Evolutionary conservation across 805 yeast species (phyloP), one percentile per base, ranked within the genome.

Genomic region (Pichia insulana): DNA sequence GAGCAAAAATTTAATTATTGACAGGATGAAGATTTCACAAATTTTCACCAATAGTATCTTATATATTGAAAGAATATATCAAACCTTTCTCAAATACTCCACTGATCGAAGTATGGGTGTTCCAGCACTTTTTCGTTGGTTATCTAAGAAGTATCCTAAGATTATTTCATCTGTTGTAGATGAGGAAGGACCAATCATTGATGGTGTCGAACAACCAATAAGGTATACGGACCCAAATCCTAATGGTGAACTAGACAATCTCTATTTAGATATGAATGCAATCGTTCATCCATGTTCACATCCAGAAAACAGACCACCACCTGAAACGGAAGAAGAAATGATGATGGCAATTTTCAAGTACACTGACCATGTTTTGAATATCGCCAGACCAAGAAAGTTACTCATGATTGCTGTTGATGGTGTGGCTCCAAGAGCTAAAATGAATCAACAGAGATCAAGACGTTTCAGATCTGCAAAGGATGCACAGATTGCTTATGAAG

Each of bases 231-330:
- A 77, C 40, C 81, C 92, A 11, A 92, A 92, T 59, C 95, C 95
- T 3, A 92, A 92, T 63, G 98, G 97, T 22, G 99, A 92, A 64
- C 66, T 88, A 37, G 97, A 92, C 59, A 92, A 92, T 58, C 63
- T 92, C 39, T 92, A 92, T 58, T 69, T 92, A 49, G 99, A 92
- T 65, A 92, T 92, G 98, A 92, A 92, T 59, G 98, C 97, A 68
- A 92, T 92, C 57, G 98, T 92, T 4, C 99, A 92, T 68, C 98
- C 98, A 1, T 92, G 97, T 69, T 83, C 97, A 2, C 99, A 92
- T 62, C 99, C 99, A 1, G 98, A 90, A 57, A 84, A 90, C 51
- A 82, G 82, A 52, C 96, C 96, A 0, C 82, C 98, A 0, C 99
- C 99, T 11, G 94, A 80, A 52, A 88, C 90, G 0, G 98, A 92